These are phyloP conservation scores for Coelastrella sp. DNA, from an alignment of 139 green algal genomes.

Conservation along the genomic window DNA sequence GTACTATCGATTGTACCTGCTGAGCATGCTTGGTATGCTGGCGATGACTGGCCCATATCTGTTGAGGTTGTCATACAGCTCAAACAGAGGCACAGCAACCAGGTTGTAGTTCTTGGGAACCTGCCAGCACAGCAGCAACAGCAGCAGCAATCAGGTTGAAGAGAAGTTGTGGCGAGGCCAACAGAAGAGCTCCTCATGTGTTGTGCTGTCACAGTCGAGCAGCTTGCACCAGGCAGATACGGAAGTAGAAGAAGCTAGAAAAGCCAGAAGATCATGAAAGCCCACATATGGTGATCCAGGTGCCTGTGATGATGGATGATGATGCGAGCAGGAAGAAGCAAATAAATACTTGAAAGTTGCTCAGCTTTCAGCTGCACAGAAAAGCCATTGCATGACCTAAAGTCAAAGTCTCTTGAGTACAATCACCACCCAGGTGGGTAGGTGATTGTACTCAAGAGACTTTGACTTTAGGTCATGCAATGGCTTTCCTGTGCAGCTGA, in stretches of 20 bases:
- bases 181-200: background rate
- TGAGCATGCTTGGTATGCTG: constrained; percentile 86
- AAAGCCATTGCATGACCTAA: no score
- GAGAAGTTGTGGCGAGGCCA: background rate
- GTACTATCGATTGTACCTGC: constrained; percentile 33
- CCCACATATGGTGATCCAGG: no score
- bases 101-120: constrained; percentile 95
- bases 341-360: no score
- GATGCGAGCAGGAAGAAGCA: no score
- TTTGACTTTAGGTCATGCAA: no score
- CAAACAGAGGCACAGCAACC: constrained; percentile 95
- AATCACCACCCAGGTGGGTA: background rate
- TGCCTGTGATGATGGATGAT: no score
- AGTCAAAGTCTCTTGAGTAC: no score
- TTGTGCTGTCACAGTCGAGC: no score
- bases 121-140: constrained; percentile 56
- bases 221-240: background rate
- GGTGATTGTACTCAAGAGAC: no score
- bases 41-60: constrained; percentile 89
- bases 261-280: background rate
- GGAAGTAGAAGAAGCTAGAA: background rate
- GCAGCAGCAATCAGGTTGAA: background rate
- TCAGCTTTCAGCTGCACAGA: no score
- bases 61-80: constrained; percentile 93
- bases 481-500: no score